phyloP scores from a whole-genome alignment of 2,329 filamentous ascomycete species.

The Beauveria brongniartii region DNA sequence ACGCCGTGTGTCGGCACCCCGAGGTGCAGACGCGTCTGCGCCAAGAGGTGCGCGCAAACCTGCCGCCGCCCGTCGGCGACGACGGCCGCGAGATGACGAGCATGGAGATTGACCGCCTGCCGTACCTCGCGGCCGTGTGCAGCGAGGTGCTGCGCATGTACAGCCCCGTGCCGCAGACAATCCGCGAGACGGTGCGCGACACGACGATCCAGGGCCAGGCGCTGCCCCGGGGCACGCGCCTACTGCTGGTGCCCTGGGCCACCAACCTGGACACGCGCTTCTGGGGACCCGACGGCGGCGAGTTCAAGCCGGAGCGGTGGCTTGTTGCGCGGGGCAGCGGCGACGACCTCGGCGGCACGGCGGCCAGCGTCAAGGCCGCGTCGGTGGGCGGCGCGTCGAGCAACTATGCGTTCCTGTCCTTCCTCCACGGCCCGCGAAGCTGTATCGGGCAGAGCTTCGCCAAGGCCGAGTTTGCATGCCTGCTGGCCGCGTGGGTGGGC shows the following conservation, averaged over 20 bases:
- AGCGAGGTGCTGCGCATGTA: conserved; percentile 69
- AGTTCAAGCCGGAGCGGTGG: conserved; percentile 66
- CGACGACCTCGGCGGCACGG: background rate
- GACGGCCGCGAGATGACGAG: conserved; percentile 19
- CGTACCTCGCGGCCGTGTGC: conserved; percentile 62
- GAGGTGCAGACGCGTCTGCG: conserved; percentile 60
- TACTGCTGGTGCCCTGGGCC: conserved; percentile 51
- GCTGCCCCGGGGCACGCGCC: conserved; percentile 56
- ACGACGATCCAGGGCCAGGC: conserved; percentile 48
- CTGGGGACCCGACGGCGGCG: conserved; percentile 59
- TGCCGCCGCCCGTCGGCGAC: conserved; percentile 39
- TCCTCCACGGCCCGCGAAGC: conserved; percentile 72
- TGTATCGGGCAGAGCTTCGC: conserved; percentile 75
- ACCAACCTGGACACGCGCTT: conserved; percentile 55
- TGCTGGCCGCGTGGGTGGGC: conserved; percentile 56
- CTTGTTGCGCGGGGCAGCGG: conserved; percentile 21
- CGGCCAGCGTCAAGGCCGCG: conserved; percentile 40
- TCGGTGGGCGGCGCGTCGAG: conserved; percentile 59
- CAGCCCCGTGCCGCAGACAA: conserved; percentile 54
- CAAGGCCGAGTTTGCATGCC: conserved; percentile 63
- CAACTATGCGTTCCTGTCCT: conserved; percentile 68
- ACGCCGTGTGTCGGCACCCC: conserved; percentile 52
- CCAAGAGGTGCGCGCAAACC: conserved; percentile 53
- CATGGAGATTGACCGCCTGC: conserved; percentile 58
- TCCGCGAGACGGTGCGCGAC: conserved; percentile 49